Evolutionary conservation across 495 filamentous ascomycete genomes (phyloP).

Genomic region (Mytilinidion resinicola): DNA sequence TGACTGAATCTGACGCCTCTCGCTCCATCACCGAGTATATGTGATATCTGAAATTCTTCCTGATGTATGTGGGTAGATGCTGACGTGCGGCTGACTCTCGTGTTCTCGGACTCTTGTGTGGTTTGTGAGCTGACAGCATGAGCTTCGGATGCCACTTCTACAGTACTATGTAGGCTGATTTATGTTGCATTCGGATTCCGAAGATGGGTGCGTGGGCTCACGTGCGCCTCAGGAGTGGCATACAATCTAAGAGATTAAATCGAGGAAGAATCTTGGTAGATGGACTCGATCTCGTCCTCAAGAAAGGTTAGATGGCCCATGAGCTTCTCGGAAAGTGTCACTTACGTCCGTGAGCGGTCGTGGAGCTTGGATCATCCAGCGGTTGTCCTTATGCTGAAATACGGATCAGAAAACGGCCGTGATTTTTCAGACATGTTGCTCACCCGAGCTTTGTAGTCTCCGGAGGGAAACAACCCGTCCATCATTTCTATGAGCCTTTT

Average conservation of each 20-base stretch:
- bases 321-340: background rate
- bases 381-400: background rate
- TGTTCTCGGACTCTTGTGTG: too few species aligned
- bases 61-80: too few species aligned
- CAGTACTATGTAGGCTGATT: too few species aligned
- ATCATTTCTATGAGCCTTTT: background rate
- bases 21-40: too few species aligned
- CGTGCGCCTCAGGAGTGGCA: background rate
- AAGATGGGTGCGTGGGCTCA: too few species aligned
- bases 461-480: background rate
- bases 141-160: too few species aligned
- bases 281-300: background rate
- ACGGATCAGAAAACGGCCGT: background rate
- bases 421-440: background rate
- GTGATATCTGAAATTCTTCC: too few species aligned
- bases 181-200: too few species aligned
- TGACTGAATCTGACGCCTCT: too few species aligned
- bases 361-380: constrained; percentile 3
- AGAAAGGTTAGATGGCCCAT: background rate
- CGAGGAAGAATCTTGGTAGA: background rate
- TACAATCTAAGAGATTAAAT: background rate
- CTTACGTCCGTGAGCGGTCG: background rate
- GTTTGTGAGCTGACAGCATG: too few species aligned
- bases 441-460: background rate
- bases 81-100: too few species aligned